phyloP scores from a whole-genome alignment of 441 rosid genomes.

The Croton setiger region DNA sequence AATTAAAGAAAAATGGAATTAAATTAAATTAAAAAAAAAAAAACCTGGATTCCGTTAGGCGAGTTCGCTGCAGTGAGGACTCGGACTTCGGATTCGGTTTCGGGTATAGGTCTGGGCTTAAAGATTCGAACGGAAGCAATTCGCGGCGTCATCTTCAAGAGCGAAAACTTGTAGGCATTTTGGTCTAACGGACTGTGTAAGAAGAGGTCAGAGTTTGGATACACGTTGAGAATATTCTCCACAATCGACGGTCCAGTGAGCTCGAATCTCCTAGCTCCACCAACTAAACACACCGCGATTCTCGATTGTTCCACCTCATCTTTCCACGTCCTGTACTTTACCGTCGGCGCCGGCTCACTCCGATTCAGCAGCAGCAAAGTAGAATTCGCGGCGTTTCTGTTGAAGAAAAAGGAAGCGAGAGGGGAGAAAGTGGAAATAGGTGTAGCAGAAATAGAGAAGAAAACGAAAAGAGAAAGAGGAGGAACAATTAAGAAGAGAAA shows the following conservation, averaged over 20 bases:
- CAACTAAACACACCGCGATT: constrained; percentile 83
- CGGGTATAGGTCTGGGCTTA: constrained; percentile 34
- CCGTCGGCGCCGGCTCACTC: constrained; percentile 3
- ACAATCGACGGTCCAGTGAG: constrained; percentile 80
- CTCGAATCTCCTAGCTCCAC: constrained; percentile 90
- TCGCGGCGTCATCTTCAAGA: constrained; percentile 53
- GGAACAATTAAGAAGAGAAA: constrained; percentile 36
- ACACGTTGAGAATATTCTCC: constrained; percentile 45
- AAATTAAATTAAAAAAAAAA: neutral
- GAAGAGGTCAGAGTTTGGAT: constrained; percentile 75
- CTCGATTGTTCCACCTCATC: constrained; percentile 40
- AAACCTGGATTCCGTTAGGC: constrained; percentile 82
- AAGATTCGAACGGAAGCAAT: constrained; percentile 67
- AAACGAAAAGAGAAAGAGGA: constrained; percentile 37
- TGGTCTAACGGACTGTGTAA: constrained; percentile 60
- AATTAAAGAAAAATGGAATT: neutral
- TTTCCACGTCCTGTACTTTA: constrained; percentile 9
- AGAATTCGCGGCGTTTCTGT: constrained; percentile 7
- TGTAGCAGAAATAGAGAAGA: constrained; percentile 32
- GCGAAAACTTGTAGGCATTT: constrained; percentile 54
- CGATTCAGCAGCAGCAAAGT: constrained; percentile 2
- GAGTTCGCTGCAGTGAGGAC: constrained; percentile 71
- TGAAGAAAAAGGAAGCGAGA: constrained; percentile 27
- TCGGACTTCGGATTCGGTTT: constrained; percentile 48
- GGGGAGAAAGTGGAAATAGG: constrained; percentile 35